Evolutionary conservation across 2,329 filamentous ascomycete genomes (phyloP).

Genomic region (Beauveria sp.): DNA sequence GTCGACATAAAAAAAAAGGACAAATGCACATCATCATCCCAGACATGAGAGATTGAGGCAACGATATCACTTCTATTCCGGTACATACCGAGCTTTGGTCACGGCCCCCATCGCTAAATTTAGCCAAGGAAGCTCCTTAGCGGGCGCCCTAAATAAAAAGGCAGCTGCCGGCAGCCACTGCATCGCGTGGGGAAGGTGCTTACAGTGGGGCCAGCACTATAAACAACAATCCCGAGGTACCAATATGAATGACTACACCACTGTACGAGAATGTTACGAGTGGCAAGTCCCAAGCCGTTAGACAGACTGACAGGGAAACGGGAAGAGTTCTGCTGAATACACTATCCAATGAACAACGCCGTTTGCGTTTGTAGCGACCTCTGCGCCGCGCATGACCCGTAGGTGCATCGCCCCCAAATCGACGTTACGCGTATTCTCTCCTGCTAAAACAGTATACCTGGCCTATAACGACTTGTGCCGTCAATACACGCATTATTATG

Average conservation of each 20-base stretch:
- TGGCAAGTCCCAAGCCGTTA: background rate
- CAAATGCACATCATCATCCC: too few species aligned
- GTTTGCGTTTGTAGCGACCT: background rate
- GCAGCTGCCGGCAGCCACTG: background rate
- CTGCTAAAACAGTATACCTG: background rate
- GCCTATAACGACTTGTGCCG: background rate
- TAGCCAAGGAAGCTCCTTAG: background rate
- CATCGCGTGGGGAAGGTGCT: background rate
- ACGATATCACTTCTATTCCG: too few species aligned
- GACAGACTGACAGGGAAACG: background rate
- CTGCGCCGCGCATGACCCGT: background rate
- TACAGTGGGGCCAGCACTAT: background rate
- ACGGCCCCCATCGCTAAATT: too few species aligned
- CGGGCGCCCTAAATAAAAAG: background rate
- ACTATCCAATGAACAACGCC: too few species aligned
- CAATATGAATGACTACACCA: background rate
- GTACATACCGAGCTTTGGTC: too few species aligned
- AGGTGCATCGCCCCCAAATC: background rate
- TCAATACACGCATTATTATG: background rate
- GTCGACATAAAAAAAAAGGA: too few species aligned
- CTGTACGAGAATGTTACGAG: background rate
- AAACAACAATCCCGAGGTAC: background rate
- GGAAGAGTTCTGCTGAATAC: too few species aligned
- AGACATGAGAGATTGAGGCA: too few species aligned
- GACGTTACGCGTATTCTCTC: background rate